A percentile compares a stretch with the other conserved stretches of the same genome.
These are phyloP conservation scores for Hamamelis virginiana DNA, from an alignment of 164 flowering plant species.

Conservation along the genomic window DNA sequence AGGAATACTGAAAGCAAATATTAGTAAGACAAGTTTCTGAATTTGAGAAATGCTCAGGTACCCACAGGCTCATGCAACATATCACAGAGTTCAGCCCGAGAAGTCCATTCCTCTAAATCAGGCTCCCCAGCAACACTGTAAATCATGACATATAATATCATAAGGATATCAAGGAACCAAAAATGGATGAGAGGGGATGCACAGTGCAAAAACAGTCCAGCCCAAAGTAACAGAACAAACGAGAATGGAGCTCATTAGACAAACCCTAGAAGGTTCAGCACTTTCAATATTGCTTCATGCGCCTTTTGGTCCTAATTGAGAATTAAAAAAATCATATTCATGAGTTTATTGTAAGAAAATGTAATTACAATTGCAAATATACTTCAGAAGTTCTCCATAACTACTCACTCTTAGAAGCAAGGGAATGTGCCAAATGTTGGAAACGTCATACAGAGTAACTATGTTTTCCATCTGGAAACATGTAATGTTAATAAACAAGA, in stretches of 20 bases:
- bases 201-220: too few relatives aligned
- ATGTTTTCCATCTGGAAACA: constrained; percentile 57
- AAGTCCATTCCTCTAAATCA: constrained; percentile 70
- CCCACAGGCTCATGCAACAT: constrained; percentile 64
- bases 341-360: not conserved
- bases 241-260: constrained; percentile 26
- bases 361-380: not conserved
- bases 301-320: constrained; percentile 78
- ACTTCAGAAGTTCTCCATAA: not conserved
- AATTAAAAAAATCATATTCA: not conserved
- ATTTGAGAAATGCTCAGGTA: constrained; percentile 6
- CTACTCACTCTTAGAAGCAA: constrained; percentile 68
- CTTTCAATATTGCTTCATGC: constrained; percentile 85
- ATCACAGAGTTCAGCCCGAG: constrained; percentile 65
- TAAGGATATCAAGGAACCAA: not conserved
- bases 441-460: constrained; percentile 72
- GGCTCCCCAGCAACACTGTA: constrained; percentile 61
- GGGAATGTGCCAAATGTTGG: constrained; percentile 91
- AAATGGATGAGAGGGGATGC: not conserved
- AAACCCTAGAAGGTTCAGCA: constrained; percentile 65
- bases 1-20: not conserved
- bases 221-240: not conserved
- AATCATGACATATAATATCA: not conserved
- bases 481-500: not conserved
- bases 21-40: not conserved